These are phyloP conservation scores for Quercus agrifolia DNA, from an alignment of 306 rosid genomes.

Conservation along the genomic window DNA sequence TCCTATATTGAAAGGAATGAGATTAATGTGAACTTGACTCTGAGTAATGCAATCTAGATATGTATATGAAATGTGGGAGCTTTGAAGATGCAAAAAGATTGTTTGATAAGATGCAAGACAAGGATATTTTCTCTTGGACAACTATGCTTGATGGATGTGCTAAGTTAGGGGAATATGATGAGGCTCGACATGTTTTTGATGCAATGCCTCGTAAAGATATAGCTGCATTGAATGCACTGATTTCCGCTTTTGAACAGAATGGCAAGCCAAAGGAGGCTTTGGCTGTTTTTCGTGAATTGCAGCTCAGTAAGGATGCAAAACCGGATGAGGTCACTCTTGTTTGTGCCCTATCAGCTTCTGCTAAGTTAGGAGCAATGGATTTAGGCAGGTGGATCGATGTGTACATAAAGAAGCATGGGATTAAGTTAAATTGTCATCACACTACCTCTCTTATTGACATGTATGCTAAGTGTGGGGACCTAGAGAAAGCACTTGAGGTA, in stretches of 20 bases:
- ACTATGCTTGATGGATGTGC: constrained; percentile 66
- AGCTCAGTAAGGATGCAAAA: constrained; percentile 37
- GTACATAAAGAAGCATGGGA: constrained; percentile 44
- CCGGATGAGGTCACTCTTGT: constrained; percentile 61
- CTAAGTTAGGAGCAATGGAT: constrained; percentile 66
- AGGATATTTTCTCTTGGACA: constrained; percentile 68
- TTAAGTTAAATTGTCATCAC: constrained; percentile 44
- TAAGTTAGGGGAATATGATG: constrained; percentile 40
- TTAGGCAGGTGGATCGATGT: constrained; percentile 57
- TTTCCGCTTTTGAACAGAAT: constrained; percentile 58
- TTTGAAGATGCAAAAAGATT: constrained; percentile 41
- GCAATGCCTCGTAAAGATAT: constrained; percentile 50
- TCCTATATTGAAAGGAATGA: constrained; percentile 38
- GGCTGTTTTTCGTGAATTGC: constrained; percentile 48
- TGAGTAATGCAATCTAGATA: constrained; percentile 64
- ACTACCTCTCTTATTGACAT: constrained; percentile 57
- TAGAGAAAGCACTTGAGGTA: constrained; percentile 53
- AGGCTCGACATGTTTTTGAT: constrained; percentile 39
- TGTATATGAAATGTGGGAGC: constrained; percentile 59
- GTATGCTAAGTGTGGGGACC: constrained; percentile 67
- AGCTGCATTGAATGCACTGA: constrained; percentile 61
- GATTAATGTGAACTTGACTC: constrained; percentile 39
- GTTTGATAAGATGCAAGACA: constrained; percentile 57
- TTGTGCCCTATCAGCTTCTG: constrained; percentile 53
- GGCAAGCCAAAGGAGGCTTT: constrained; percentile 64